phyloP scores from a whole-genome alignment of 1,284 basidiomycete genomes.

The Melampsora larici-populina region DNA sequence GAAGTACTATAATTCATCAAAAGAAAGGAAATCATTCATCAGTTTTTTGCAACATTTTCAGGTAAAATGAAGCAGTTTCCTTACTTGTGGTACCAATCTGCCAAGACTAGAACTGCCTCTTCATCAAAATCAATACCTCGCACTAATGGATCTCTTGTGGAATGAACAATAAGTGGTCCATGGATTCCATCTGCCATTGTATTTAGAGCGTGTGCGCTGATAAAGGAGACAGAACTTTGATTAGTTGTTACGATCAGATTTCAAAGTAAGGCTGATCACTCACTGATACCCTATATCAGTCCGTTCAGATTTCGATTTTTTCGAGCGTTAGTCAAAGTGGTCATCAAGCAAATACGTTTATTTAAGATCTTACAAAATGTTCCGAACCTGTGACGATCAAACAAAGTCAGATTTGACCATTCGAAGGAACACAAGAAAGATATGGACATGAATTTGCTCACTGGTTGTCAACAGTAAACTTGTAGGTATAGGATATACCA shows the following conservation, averaged over 20 bases:
- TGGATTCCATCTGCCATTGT: constrained; percentile 37
- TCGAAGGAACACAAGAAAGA: constrained; percentile 39
- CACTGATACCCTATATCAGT: constrained; percentile 37
- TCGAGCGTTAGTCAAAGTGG: not conserved
- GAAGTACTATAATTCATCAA: constrained; percentile 43
- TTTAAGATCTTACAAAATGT: constrained; percentile 36
- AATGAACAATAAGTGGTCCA: constrained; percentile 50
- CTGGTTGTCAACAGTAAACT: constrained; percentile 54
- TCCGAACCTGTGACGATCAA: constrained; percentile 5
- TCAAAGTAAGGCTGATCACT: not conserved
- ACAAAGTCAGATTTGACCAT: not conserved
- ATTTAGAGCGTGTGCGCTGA: constrained; percentile 32
- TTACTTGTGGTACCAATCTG: constrained; percentile 57
- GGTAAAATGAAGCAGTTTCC: constrained; percentile 36
- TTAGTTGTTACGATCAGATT: not conserved
- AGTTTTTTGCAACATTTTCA: not conserved
- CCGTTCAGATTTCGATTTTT: not conserved
- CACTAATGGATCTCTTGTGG: constrained; percentile 50
- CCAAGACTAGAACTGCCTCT: constrained; percentile 53
- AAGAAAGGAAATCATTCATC: not conserved
- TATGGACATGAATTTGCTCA: constrained; percentile 57
- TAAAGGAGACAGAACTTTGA: not conserved
- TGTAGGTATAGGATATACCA: constrained; percentile 59
- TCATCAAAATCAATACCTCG: constrained; percentile 51
- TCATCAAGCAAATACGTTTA: not conserved